Evolutionary conservation across 805 yeast species (phyloP).

Genomic region (Teunomyces cretensis): DNA sequence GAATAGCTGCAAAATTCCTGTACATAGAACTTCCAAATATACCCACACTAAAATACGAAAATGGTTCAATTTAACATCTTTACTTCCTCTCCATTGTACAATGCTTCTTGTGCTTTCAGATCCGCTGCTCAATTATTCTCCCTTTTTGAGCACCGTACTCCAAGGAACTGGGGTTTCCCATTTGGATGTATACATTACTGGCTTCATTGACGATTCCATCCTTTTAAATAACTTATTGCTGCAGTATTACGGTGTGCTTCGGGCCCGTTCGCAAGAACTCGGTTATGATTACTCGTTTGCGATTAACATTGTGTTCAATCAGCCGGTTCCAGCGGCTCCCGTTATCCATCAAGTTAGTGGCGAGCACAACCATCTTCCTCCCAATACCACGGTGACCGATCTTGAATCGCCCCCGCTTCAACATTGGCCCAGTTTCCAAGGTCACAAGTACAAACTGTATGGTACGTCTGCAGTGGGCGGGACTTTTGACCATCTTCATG

Average conservation of each 20-base stretch:
- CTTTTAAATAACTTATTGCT: slow-evolving; percentile 29
- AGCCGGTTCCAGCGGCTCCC: background rate
- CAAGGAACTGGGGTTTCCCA: background rate
- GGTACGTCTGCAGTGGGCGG: slow-evolving; percentile 78
- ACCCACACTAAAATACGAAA: too few relatives aligned
- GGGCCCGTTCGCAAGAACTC: slow-evolving; percentile 17
- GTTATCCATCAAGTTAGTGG: background rate
- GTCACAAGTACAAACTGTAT: slow-evolving; percentile 4
- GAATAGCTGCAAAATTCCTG: background rate
- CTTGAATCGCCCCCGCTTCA: background rate
- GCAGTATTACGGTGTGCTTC: slow-evolving; percentile 25
- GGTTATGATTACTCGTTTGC: slow-evolving; percentile 26
- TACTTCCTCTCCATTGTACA: background rate
- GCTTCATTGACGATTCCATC: slow-evolving; percentile 18
- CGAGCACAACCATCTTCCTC: background rate
- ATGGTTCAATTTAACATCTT: background rate
- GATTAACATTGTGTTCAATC: slow-evolving; percentile 31
- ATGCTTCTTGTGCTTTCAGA: background rate
- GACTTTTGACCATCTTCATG: slow-evolving; percentile 94
- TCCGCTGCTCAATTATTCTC: slow-evolving; percentile 9
- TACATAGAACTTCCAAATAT: background rate
- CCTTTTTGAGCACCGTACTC: slow-evolving; percentile 10
- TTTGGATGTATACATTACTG: slow-evolving; percentile 26
- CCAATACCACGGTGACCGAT: background rate
- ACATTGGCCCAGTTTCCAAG: background rate